Evolutionary conservation across 441 rosid species (phyloP), one percentile per base, ranked within the genome.

Genomic region (Croton laevigatus): DNA sequence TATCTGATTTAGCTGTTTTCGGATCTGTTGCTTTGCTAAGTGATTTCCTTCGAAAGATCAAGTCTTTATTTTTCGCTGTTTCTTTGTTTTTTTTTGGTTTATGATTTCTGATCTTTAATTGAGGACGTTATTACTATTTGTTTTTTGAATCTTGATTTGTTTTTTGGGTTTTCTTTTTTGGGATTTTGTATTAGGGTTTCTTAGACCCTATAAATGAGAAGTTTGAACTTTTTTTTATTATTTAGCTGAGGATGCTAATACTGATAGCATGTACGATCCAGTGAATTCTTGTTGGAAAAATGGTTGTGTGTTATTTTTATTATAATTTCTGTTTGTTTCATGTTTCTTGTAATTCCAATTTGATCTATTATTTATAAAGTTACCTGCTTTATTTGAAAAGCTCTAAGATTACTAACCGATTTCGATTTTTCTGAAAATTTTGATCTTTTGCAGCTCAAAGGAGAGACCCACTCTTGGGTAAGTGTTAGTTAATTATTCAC

Each of bases 381-480:
- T 13, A 58, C 37, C 61, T 27, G 8, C 11, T 44, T 51, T 32
- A 0, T 3, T 65, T 46, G 36, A 27, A 27, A 27, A 27, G 32
- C 32, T 27, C 32, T 27, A 27, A 27, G 32, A 27, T 27, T 27
- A 27, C 32, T 36, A 13, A n/a, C 42, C 45, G 12, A 36, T 52
- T 57, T 36, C 20, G 19, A 65, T 44, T 38, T 69, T 13, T 10
- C 20, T 27, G 32, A 27, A 27, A 27, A 27, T 27, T 27, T 27
- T 27, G 32, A 27, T 77, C 55, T 8, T 63, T 46, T 77, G 83
- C 96, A 94, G 98, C 98, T 91, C 98, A 84, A 94, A 88, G 98
- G 98, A 94, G 97, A 94, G 82, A 89, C 98, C 98, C 97, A 89
- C 97, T 90, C 98, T 94, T 71, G 98, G 98, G 98, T 94, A 83